These are phyloP conservation scores for Pseudovirgaria hyperparasitica DNA, from an alignment of 2,329 filamentous ascomycete genomes.

Conservation along the genomic window DNA sequence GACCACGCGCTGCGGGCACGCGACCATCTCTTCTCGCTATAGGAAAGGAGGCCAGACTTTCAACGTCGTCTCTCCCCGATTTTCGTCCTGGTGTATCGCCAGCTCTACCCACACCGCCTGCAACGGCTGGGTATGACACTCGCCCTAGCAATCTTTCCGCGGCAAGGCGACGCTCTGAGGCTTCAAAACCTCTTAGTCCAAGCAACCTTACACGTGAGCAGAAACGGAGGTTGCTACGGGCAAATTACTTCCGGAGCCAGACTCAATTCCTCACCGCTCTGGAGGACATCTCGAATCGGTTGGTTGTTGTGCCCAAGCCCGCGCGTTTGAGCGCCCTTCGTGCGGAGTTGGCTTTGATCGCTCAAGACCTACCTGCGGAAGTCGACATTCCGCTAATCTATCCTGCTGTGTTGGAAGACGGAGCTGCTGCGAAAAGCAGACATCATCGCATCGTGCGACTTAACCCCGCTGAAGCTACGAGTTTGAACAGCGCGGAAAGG, in stretches of 20 bases:
- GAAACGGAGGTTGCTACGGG: slow-evolving; percentile 59
- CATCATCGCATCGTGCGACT: slow-evolving; percentile 75
- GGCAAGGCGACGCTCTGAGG: slow-evolving; percentile 43
- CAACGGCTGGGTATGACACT: slow-evolving; percentile 26
- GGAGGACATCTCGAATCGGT: slow-evolving; percentile 73
- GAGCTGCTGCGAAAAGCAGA: slow-evolving; percentile 59
- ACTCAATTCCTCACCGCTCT: slow-evolving; percentile 70
- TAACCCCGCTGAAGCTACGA: slow-evolving; percentile 73
- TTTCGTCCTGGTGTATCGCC: slow-evolving; percentile 35
- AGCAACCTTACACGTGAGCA: slow-evolving; percentile 52
- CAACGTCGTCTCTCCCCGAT: slow-evolving; percentile 56
- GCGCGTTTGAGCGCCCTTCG: slow-evolving; percentile 69
- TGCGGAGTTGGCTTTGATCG: slow-evolving; percentile 68
- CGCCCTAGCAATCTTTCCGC: slow-evolving; percentile 11
- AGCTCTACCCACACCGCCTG: slow-evolving; percentile 23
- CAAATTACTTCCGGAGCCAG: slow-evolving; percentile 73
- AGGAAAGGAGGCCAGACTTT: slow-evolving; percentile 48
- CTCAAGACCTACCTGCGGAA: slow-evolving; percentile 69
- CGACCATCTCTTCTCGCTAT: slow-evolving; percentile 40
- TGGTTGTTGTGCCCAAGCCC: slow-evolving; percentile 70
- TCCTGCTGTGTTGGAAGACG: slow-evolving; percentile 59
- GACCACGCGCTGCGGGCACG: slow-evolving; percentile 14
- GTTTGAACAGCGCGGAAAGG: slow-evolving; percentile 75
- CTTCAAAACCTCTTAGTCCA: slow-evolving; percentile 42
- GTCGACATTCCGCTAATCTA: slow-evolving; percentile 75